A percentile compares a stretch with the other conserved stretches of the same genome.
Conservation (phyloP, 306 rosid genomes). For the Albizia julibrissin region DNA sequence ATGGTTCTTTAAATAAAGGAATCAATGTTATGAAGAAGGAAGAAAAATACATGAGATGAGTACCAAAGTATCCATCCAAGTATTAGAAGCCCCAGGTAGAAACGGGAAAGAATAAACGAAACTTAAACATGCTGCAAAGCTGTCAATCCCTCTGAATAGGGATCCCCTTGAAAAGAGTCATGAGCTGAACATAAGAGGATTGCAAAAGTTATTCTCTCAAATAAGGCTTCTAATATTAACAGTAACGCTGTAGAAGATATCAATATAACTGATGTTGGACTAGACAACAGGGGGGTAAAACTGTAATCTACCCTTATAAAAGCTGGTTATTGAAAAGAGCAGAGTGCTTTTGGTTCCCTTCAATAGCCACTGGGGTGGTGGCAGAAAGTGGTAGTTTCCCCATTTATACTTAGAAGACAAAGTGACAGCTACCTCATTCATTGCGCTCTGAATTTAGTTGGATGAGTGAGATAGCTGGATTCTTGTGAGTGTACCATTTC, state of each 20-base stretch:
- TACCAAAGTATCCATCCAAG: neutral
- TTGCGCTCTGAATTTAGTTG: neutral
- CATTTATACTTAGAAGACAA: too few species aligned
- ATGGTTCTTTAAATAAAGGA: neutral
- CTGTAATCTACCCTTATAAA: neutral
- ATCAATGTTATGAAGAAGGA: neutral
- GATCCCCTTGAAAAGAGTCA: neutral
- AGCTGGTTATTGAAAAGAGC: neutral
- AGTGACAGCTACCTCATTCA: too few species aligned
- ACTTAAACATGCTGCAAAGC: neutral
- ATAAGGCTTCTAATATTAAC: neutral
- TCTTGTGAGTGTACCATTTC: neutral
- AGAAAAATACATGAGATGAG: neutral
- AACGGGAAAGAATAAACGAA: neutral
- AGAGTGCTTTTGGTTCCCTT: neutral
- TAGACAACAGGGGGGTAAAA: neutral
- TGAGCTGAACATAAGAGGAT: neutral
- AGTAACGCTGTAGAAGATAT: neutral
- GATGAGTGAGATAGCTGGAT: neutral
- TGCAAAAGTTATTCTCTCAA: neutral
- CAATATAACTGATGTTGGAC: neutral
- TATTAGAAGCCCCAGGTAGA: neutral
- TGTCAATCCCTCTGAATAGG: neutral
- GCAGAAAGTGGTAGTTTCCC: neutral
- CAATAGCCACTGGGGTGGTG: neutral